phyloP scores from a whole-genome alignment of 257 asterid species.

The Przewalskia tangutica region DNA sequence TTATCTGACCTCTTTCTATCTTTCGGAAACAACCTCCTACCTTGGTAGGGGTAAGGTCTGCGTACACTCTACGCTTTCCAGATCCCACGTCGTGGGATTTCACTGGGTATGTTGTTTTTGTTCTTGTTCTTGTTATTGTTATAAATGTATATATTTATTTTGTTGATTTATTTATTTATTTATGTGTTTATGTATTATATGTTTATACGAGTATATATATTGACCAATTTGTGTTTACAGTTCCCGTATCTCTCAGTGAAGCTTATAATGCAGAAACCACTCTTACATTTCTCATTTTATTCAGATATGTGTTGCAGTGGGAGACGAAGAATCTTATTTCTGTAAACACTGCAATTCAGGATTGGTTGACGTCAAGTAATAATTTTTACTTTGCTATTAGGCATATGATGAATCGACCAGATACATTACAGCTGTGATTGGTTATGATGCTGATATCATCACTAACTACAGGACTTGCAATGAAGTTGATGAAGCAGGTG shows the following conservation, averaged over 20 bases:
- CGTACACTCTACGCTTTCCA: too few relatives aligned
- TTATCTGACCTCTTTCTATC: too few relatives aligned
- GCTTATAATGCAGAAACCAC: neutral
- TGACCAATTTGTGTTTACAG: neutral
- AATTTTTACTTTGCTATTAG: constrained; percentile 9
- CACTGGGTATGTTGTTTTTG: too few relatives aligned
- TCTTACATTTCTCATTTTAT: constrained; percentile 16
- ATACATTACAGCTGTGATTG: neutral
- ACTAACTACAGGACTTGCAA: constrained; percentile 50
- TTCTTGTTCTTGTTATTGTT: too few relatives aligned
- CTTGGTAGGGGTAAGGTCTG: too few relatives aligned
- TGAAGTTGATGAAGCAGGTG: constrained; percentile 88
- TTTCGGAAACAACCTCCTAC: too few relatives aligned
- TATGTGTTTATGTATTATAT: too few relatives aligned
- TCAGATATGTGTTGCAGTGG: constrained; percentile 87
- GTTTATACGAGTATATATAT: neutral
- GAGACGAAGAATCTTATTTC: constrained; percentile 78
- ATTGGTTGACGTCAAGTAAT: constrained; percentile 93
- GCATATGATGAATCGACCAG: neutral
- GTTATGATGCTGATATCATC: constrained; percentile 10
- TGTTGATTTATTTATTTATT: too few relatives aligned
- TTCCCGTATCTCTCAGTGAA: neutral
- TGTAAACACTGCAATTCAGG: constrained; percentile 92
- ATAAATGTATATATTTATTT: too few relatives aligned
- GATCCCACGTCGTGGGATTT: too few relatives aligned